A percentile compares a stretch with the other conserved stretches of the same genome.
phyloP scores from a whole-genome alignment of 495 filamentous ascomycete genomes.

The Daldinia childiae region DNA sequence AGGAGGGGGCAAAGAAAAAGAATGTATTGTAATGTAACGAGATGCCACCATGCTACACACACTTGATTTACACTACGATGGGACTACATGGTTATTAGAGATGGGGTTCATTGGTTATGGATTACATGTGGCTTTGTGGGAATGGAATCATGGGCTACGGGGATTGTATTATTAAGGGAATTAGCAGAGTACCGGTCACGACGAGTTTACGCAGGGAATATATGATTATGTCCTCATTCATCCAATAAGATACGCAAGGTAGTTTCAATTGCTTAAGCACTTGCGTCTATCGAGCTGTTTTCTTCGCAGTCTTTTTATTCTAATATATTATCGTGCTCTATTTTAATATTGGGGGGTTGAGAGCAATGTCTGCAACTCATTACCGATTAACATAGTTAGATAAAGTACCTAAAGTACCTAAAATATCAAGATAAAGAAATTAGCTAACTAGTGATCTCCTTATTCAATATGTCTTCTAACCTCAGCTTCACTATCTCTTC shows the following conservation, averaged over 20 bases:
- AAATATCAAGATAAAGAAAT: neutral
- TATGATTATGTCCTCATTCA: neutral
- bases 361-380: too few species aligned
- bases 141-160: slow-evolving; percentile 13
- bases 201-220: slow-evolving; percentile 20
- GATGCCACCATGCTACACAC: neutral
- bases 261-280: neutral
- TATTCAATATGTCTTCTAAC: slow-evolving; percentile 3
- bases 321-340: too few species aligned
- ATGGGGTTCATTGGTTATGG: slow-evolving; percentile 26
- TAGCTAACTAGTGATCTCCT: neutral
- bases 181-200: neutral
- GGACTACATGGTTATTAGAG: slow-evolving; percentile 3
- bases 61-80: neutral
- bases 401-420: neutral
- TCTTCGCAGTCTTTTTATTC: too few species aligned
- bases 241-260: neutral
- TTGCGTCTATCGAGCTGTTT: neutral
- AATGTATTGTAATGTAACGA: slow-evolving; percentile 45
- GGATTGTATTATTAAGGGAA: slow-evolving; percentile 23
- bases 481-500: slow-evolving; percentile 5
- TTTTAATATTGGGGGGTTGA: too few species aligned
- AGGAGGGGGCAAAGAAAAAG: slow-evolving; percentile 40
- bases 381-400: too few species aligned
- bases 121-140: neutral